Base-by-base conservation (phyloP, 208 protist species). In the Balamuthia mandrillaris region DNA sequence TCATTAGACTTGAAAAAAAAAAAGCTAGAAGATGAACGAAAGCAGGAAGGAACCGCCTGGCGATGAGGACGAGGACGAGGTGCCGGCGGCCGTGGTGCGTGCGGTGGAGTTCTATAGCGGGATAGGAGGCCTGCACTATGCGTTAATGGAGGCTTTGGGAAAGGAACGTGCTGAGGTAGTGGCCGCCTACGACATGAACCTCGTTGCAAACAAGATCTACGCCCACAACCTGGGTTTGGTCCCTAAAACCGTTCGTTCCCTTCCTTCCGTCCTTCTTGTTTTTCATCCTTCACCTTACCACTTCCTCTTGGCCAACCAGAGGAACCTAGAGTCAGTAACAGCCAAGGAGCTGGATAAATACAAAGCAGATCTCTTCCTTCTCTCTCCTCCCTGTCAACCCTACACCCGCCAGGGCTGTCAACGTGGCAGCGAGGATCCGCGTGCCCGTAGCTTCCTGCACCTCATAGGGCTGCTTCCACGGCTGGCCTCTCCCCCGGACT, bases 191-290 rank as follows among this genome's bases (percentile, higher is more conserved):
- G 66, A 75, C 42, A 37, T 75, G 7, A 75, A 75, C 42, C 42
- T 54, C 29, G 66, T 9, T n/a, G 66, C 66, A 37, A 75, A 75
- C 66, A 45, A 29, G 21, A 75, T 44, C 21, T 75, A 75, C 41
- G 9, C 27, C 10, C 66, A 75, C 66, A 75, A 75, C n/a, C 52
- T 75, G n/a, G n/a, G n/a, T n/a, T n/a, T n/a, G n/a, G n/a, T n/a
- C n/a, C n/a, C n/a, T n/a, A n/a, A n/a, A n/a, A n/a, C n/a, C n/a
- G n/a, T n/a, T n/a, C n/a, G n/a, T n/a, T n/a, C n/a, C n/a, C n/a
- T n/a, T n/a, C n/a, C n/a, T n/a, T n/a, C n/a, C n/a, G n/a, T n/a
- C n/a, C n/a, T n/a, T n/a, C n/a, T n/a, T n/a, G n/a, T n/a, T n/a
- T n/a, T n/a, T n/a, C n/a, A n/a, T n/a, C n/a, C n/a, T n/a, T n/a